Conservation (phyloP, 208 protist species). For the Trypanosoma grayi region DNA sequence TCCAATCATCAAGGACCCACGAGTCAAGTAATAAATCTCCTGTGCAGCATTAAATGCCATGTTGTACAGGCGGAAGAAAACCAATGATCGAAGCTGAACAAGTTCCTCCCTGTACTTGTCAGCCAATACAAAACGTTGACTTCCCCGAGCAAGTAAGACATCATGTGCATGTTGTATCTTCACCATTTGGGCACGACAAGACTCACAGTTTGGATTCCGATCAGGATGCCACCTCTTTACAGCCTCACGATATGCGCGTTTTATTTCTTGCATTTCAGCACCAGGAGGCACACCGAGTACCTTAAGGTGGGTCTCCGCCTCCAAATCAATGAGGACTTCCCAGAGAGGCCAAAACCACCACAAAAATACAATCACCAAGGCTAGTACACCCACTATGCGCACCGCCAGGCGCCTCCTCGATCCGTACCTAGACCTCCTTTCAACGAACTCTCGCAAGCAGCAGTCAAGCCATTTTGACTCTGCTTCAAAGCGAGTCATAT, state of each 20-base stretch:
- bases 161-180: slow-evolving; percentile 80
- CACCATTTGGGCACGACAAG: slow-evolving; percentile 54
- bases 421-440: slow-evolving; percentile 37
- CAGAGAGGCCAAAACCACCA: slow-evolving; percentile 69
- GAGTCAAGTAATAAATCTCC: slow-evolving; percentile 43
- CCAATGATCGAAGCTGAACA: slow-evolving; percentile 54
- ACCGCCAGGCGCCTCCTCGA: slow-evolving; percentile 32
- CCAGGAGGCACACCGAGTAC: slow-evolving; percentile 42
- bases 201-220: slow-evolving; percentile 67
- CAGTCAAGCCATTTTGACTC: slow-evolving; percentile 57
- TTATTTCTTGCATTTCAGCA: slow-evolving; percentile 53
- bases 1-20: not conserved
- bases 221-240: slow-evolving; percentile 84
- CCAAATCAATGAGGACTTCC: slow-evolving; percentile 72
- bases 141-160: slow-evolving; percentile 62
- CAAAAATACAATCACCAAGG: slow-evolving; percentile 37
- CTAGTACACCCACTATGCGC: slow-evolving; percentile 23
- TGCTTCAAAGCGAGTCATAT: slow-evolving; percentile 5
- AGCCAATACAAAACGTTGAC: slow-evolving; percentile 48
- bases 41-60: slow-evolving; percentile 65
- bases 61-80: slow-evolving; percentile 77
- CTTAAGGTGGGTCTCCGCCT: slow-evolving; percentile 57
- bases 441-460: slow-evolving; percentile 70
- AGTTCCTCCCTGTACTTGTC: slow-evolving; percentile 66
- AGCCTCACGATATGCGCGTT: slow-evolving; percentile 69